phyloP scores from a whole-genome alignment of 73 alveolate genomes.

The Paramecium sonneborni region DNA sequence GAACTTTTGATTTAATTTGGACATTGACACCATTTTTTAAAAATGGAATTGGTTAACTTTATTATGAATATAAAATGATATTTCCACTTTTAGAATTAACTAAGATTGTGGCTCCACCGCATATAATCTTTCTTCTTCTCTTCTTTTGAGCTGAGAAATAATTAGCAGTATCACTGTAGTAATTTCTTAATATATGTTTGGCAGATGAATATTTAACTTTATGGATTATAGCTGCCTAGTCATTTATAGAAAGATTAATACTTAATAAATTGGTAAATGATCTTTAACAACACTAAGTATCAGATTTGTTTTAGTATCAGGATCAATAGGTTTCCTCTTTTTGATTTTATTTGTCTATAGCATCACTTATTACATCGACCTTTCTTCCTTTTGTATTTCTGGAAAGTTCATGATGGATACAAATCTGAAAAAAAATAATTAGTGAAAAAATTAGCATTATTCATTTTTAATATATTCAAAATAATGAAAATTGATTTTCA shows the following conservation, averaged over 20 bases:
- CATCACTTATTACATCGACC: background rate
- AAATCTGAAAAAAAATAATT: background rate
- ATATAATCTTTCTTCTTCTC: background rate
- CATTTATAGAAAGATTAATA: background rate
- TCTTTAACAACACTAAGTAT: background rate
- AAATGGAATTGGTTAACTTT: background rate
- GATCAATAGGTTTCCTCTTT: background rate
- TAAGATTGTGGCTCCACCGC: background rate
- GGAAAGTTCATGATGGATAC: background rate
- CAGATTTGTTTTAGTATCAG: background rate
- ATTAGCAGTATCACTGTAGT: conserved; percentile 1
- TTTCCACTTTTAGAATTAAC: background rate
- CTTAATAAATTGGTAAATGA: conserved; percentile 13
- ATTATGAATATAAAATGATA: background rate
- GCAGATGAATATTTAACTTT: conserved; percentile 12
- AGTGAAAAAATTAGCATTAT: background rate
- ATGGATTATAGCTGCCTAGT: background rate
- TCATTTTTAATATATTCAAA: background rate
- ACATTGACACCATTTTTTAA: background rate
- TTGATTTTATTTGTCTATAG: background rate
- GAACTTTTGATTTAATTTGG: background rate
- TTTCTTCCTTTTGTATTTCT: background rate
- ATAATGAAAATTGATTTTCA: background rate
- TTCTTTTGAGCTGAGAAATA: background rate
- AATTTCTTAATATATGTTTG: conserved; percentile 2